Evolutionary conservation across 169 alveolate genomes (phyloP).

Genomic region (Hepatocystis sp.): DNA sequence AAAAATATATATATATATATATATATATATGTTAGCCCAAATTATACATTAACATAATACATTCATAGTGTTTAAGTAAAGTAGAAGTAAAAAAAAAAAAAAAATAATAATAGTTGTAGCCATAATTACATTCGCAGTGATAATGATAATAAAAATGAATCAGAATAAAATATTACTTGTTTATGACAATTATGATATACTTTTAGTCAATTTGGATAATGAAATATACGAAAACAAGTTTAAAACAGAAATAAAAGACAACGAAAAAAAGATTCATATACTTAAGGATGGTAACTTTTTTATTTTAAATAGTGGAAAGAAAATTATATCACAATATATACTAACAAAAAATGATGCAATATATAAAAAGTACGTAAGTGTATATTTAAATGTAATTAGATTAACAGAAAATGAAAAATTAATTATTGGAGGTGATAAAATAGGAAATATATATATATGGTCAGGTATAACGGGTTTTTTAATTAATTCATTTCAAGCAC

Average conservation of each 20-base stretch:
- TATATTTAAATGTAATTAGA: conserved; percentile 44
- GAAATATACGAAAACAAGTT: conserved; percentile 65
- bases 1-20: too few species aligned
- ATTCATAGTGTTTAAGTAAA: background rate
- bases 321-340: conserved; percentile 42
- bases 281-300: conserved; percentile 64
- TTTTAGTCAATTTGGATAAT: conserved; percentile 43
- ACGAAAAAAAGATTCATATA: conserved; percentile 40
- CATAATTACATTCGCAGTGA: background rate
- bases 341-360: conserved; percentile 29
- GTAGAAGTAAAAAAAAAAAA: too few species aligned
- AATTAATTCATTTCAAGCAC: conserved; percentile 71
- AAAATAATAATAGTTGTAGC: background rate
- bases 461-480: conserved; percentile 50
- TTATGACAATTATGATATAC: conserved; percentile 58
- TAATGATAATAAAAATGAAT: conserved; percentile 35
- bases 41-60: background rate
- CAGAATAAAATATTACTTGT: conserved; percentile 35
- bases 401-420: conserved; percentile 48
- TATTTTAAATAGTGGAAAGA: conserved; percentile 28
- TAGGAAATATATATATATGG: conserved; percentile 61
- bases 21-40: background rate
- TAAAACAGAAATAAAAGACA: conserved; percentile 44
- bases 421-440: conserved; percentile 72
- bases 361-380: conserved; percentile 41